Evolutionary conservation across 2,329 filamentous ascomycete species (phyloP).

Genomic region (Nigrospora sphaerica): DNA sequence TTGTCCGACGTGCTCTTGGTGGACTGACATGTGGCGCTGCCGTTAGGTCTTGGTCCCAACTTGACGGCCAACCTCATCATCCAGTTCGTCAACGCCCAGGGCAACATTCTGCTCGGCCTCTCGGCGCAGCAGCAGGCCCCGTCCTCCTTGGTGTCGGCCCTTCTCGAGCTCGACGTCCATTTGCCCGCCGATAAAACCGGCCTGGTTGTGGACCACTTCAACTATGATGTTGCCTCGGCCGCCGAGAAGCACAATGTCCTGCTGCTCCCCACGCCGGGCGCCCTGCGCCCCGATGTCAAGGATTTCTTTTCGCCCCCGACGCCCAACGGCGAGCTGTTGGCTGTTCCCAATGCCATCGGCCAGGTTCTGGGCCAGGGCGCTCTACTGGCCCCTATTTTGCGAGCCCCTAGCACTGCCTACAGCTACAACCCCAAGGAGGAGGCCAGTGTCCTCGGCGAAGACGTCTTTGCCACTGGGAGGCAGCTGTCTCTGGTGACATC

Average conservation of each 20-base stretch:
- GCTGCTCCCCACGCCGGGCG: slow-evolving; percentile 62
- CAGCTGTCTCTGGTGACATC: slow-evolving; percentile 82
- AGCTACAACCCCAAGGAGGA: slow-evolving; percentile 92
- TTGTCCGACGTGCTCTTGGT: background rate
- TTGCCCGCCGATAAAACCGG: slow-evolving; percentile 81
- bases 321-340: slow-evolving; percentile 50
- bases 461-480: slow-evolving; percentile 75
- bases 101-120: slow-evolving; percentile 84
- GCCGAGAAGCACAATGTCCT: slow-evolving; percentile 83
- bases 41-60: slow-evolving; percentile 74
- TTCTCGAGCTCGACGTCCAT: slow-evolving; percentile 81
- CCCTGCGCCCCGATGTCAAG: slow-evolving; percentile 62
- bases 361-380: slow-evolving; percentile 74
- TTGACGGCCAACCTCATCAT: slow-evolving; percentile 80
- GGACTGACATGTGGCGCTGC: background rate
- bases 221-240: slow-evolving; percentile 73
- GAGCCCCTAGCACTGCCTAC: slow-evolving; percentile 80
- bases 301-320: slow-evolving; percentile 67
- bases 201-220: slow-evolving; percentile 91
- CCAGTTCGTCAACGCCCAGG: slow-evolving; percentile 84
- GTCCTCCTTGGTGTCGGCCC: slow-evolving; percentile 66
- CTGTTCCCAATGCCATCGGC: slow-evolving; percentile 75
- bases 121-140: slow-evolving; percentile 66
- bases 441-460: slow-evolving; percentile 56
- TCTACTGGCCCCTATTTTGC: slow-evolving; percentile 73